Evolutionary conservation across 371 early-diverging fungal species (phyloP), one percentile per base, ranked within the genome.

Genomic region (Synchytrium microbalum): DNA sequence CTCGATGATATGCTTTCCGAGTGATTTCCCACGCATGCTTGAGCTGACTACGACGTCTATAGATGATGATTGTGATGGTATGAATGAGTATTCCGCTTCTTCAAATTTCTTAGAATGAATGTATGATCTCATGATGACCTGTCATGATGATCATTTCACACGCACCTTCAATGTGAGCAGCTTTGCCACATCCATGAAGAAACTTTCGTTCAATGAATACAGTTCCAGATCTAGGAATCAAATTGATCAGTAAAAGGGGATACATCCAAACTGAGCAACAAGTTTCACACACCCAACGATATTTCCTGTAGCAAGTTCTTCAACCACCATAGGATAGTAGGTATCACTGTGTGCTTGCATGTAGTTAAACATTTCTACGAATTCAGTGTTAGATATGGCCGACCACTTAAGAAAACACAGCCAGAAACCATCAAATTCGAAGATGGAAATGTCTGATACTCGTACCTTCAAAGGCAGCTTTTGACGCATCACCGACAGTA

Each of bases 1-100:
- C 19, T 75, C 71, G 51, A 76, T 76, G 30, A 69, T 69, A 10
- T 58, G 54, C 24, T 66, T 65, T 23, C 69, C 69, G 27, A 69
- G 28, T 29, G 52, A 59, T 54, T 69, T 69, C 2, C 69, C 69
- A 24, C 69, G 61, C 0, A 32, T 33, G 14, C 29, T 32, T 25
- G 54, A 58, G 46, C 57, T 52, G 8, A 69, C 67, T 10, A 69
- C 69, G 46, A 69, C 66, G 62, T 69, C 69, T 68, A 54, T 14
- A 23, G 25, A 57, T 51, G 23, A 14, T 14, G 51, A 14, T 51
- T 14, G 14, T 14, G 51, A 14, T 23, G 51, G 14, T 51, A 14
- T 14, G 23, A 23, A 51, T 51, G n/a, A n/a, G n/a, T 51, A 51
- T 51, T n/a, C 51, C 51, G 51, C 13, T 13, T n/a, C n/a, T 13